phyloP scores from a whole-genome alignment of 78 protist species.

The Trichosphaerium sp. region DNA sequence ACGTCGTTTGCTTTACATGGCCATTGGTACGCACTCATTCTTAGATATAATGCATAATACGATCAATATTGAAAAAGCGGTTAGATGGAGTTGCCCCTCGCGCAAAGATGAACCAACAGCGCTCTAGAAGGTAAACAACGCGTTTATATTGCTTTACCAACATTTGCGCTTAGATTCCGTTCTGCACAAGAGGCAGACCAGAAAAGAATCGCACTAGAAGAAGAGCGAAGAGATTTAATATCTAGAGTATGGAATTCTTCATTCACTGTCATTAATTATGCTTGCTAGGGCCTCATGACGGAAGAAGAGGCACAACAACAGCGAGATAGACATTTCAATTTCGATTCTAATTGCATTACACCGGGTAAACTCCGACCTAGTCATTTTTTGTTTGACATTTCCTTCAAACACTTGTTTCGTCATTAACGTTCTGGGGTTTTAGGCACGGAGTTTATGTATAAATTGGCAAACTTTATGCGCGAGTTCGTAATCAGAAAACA shows the following conservation, averaged over 20 bases:
- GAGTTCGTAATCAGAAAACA: constrained; percentile 64
- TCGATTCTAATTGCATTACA: background rate
- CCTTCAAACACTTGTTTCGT: background rate
- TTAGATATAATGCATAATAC: background rate
- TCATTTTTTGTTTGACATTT: background rate
- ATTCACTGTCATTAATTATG: background rate
- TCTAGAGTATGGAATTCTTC: background rate
- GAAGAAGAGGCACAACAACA: too few relatives aligned
- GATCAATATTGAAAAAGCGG: background rate
- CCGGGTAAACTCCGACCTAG: background rate
- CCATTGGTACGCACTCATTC: constrained; percentile 55
- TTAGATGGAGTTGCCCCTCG: constrained; percentile 95
- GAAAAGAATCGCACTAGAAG: constrained; percentile 17
- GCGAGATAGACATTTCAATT: background rate
- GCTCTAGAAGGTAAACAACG: constrained; percentile 90
- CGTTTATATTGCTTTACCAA: constrained; percentile 78
- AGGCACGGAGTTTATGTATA: constrained; percentile 93
- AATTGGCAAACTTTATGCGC: constrained; percentile 55
- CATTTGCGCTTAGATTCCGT: constrained; percentile 84
- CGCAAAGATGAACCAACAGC: constrained; percentile 92
- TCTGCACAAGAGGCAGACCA: constrained; percentile 65
- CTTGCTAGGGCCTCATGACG: background rate
- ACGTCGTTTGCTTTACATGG: constrained; percentile 90
- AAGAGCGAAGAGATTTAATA: constrained; percentile 11
- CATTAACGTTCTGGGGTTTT: background rate